Evolutionary conservation across 257 asterid genomes (phyloP), one percentile per base, ranked within the genome.

Genomic region (Verbascum thapsus): DNA sequence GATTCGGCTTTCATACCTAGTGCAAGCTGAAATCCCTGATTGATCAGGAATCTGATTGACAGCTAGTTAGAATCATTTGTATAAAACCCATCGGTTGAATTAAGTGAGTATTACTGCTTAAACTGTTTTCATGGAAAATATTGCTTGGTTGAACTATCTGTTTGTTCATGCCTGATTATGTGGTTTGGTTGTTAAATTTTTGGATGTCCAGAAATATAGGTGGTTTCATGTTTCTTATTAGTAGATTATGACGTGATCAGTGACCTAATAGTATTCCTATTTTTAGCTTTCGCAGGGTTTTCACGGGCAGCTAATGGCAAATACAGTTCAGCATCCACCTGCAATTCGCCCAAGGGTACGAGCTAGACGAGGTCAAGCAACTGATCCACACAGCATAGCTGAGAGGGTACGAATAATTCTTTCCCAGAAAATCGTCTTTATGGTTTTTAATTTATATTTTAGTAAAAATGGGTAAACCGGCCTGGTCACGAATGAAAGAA

Each of bases 331-430:
- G 80, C 90, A 82, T 72, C 95, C 94, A 8, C 95, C 98, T 18
- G 81, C 87, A 40, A 67, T 81, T 71, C 90, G 95, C 19, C 97
- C 96, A 0, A 82, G 96, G 74, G 96, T 92, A 58, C 84, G 97
- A 48, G 99, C 97, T 58, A 89, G 96, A 81, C 78, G 99, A 69
- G 97, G 97, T 59, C 99, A 92, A 76, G 99, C 99, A 10, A 92
- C 99, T 0, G 99, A 92, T 83, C 99, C 99, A 68, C 99, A 92
- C 73, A 92, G 99, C 80, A 92, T 92, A 67, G 99, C 99, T 61
- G 99, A 92, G 79, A 85, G 99, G 88, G 99, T 92, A 92, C 35
- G 77, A 43, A 3, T 55, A 59, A 20, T 40, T 18, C 37, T 47
- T 9, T n/a, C 48, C 8, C 42, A 6, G 12, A 37, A 43, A 22